Base-by-base conservation (phyloP, 2,329 filamentous ascomycete genomes). In the Magnaporthiopsis rhizophila region DNA sequence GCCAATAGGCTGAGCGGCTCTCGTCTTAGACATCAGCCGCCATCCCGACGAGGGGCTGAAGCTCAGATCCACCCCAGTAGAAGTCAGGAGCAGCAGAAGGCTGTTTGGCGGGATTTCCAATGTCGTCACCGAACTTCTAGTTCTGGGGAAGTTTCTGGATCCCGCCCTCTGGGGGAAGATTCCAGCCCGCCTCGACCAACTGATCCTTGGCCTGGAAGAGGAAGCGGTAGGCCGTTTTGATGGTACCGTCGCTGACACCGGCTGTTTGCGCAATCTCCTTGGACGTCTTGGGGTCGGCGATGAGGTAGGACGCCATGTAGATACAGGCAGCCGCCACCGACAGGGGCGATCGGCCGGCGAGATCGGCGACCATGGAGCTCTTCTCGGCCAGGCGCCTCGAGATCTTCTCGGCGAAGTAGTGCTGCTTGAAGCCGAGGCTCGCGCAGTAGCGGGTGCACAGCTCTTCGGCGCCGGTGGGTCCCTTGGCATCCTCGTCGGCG, bases 261-360 rank as follows among this genome's bases (percentile, higher is more conserved):
- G 91, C 92, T 24, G 95, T 89, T 30, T 78, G 76, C 6, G 92
- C 90, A 70, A 99, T 97, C 66, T 96, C 90, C 75, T 93, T 93
- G n/a, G 92, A 89, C 8, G 86, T 81, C 71, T 90, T 90, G 26
- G 86, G 81, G 69, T 95, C 86, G 64, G 89, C 90, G 79, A 97
- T 89, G 53, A 98, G 83, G 72, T 94, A 87, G 36, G 91, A 92
- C 4, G 94, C 90, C 87, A 98, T 95, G 81, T 95, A 99, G 75
- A 99, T 97, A 75, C 92, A 96, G 38, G 95, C 93, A 24, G 93
- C 94, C 8, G 96, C 94, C 66, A 96, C 92, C 1, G 94, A 97
- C 61, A 99, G 82, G 26, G 95, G 95, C 65, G 94, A 98, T 66
- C 95, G 91, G 69, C 95, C 95, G 50, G 94, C 93, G 66, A 98